Percentiles rank a stretch among this genome's conserved stretches.
phyloP scores from a whole-genome alignment of 2,329 filamentous ascomycete species.

The Rugonectria rugulosa region DNA sequence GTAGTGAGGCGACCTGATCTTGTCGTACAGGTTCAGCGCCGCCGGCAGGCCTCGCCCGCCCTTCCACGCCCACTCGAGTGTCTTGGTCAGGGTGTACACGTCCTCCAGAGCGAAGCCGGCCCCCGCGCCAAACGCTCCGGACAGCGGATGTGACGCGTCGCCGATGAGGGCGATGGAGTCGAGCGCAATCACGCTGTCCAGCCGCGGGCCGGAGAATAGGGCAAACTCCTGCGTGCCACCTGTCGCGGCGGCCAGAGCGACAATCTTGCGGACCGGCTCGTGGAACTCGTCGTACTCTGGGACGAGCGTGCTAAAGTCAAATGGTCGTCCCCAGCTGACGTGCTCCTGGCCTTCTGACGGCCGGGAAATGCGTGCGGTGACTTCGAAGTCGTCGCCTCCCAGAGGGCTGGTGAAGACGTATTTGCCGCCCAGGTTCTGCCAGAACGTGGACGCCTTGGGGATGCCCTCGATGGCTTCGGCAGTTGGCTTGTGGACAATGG shows the following conservation, averaged over 20 bases:
- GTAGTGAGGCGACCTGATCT: conserved; percentile 42
- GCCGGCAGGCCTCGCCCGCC: conserved; percentile 21
- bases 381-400: conserved; percentile 43
- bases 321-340: conserved; percentile 42
- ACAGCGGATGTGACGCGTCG: conserved; percentile 63
- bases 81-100: conserved; percentile 34
- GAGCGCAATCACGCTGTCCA: conserved; percentile 36
- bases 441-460: conserved; percentile 40
- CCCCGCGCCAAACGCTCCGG: conserved; percentile 52
- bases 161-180: conserved; percentile 56
- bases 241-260: conserved; percentile 38
- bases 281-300: conserved; percentile 41
- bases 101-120: conserved; percentile 49
- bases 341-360: conserved; percentile 33
- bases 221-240: conserved; percentile 40
- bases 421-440: conserved; percentile 41
- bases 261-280: conserved; percentile 39
- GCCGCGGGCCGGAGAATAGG: conserved; percentile 40
- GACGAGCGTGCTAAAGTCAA: conserved; percentile 30
- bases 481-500: conserved; percentile 37
- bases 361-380: conserved; percentile 36
- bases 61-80: conserved; percentile 35
- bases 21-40: conserved; percentile 38
- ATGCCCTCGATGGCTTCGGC: conserved; percentile 41
- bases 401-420: conserved; percentile 46